Evolutionary conservation across 768 basidiomycete genomes (phyloP), one percentile per base, ranked within the genome.

Genomic region (Jaapia argillacea): DNA sequence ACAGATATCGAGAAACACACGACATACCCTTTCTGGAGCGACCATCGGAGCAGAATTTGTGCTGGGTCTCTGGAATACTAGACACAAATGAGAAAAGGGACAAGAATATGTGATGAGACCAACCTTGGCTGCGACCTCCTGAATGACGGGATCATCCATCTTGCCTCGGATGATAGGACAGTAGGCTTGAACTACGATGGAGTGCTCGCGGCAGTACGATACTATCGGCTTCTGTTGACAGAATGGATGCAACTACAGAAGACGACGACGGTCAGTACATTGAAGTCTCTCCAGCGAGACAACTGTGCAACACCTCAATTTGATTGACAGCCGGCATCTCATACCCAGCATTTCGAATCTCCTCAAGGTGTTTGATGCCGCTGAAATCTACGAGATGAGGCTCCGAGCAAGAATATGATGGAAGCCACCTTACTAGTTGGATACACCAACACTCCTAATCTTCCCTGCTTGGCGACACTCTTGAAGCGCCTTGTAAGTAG

Each of bases 291-390:
- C 21, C 35, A 6, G 2, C 23, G 14, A 31, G 18, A 27, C 14
- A 5, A 4, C 5, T 4, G 23, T 3, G 23, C 4, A 63, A 27
- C 54, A 77, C 86, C 72, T 90, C 86, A 45, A 90, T 74, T 57
- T 91, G 88, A 54, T 91, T 89, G 40, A 91, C 79, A 4, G 77
- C 61, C 12, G 88, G 88, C 51, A 71, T 62, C 45, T 76, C 75
- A 36, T 75, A 66, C 2, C 82, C 81, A 0, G 75, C 77, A 6
- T 62, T 60, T 45, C 62, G 68, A 41, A 90, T 81, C 59, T 90
- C 85, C 51, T 88, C 76, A 3, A 90, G 65, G 51, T 90, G 87
- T 36, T 75, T 73, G 25, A 83, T 54, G 18, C 72, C 72, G 50
- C 86, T 89, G 35, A n/a, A 27, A 36, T 36, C 13, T 16, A 39